phyloP scores from a whole-genome alignment of 2,329 filamentous ascomycete species.

The Coniochaeta ligniaria region DNA sequence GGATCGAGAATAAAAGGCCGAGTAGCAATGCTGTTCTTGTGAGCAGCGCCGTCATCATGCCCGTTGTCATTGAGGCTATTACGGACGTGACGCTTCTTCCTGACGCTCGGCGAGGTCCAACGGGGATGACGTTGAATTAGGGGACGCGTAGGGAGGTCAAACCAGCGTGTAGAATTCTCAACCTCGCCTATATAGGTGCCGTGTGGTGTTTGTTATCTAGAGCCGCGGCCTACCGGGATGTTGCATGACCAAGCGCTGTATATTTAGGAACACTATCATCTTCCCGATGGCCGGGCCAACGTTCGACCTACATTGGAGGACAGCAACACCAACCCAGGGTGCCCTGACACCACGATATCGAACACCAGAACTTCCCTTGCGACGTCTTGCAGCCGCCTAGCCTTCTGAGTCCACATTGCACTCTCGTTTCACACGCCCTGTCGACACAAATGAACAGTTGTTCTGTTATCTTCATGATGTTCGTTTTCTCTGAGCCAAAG shows the following conservation, averaged over 20 bases:
- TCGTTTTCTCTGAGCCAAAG: background rate
- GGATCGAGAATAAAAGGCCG: background rate
- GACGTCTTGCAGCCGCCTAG: background rate
- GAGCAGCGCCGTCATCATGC: background rate
- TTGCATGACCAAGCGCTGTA: background rate
- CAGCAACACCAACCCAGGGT: background rate
- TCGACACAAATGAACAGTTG: background rate
- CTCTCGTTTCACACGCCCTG: background rate
- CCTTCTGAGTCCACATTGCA: background rate
- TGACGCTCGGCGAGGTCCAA: background rate
- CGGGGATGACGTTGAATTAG: background rate
- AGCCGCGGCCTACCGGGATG: background rate
- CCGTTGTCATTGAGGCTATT: background rate
- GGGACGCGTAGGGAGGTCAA: background rate
- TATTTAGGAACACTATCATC: conserved; percentile 7
- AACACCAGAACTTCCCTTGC: background rate
- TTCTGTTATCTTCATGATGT: background rate
- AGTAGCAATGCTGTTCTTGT: background rate
- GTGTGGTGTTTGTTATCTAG: background rate
- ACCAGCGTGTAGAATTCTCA: background rate
- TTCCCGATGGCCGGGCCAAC: background rate
- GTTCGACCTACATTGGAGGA: background rate
- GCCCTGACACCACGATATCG: too few relatives aligned
- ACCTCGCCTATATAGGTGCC: background rate
- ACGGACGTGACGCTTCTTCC: background rate